phyloP scores from a whole-genome alignment of 768 basidiomycete genomes.

The Cystoderma amianthinum region DNA sequence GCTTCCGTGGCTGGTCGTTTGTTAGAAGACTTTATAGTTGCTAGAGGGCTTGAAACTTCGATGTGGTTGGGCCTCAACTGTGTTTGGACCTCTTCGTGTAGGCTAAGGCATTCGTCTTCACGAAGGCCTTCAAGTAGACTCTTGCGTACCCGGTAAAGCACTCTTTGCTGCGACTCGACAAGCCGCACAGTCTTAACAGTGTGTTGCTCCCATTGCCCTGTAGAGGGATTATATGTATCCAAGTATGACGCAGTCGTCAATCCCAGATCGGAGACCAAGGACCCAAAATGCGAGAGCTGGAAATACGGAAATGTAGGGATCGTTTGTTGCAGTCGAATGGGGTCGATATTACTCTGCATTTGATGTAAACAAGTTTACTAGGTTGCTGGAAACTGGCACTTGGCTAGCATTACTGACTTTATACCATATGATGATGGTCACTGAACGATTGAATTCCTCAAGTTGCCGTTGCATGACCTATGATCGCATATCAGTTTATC shows the following conservation, averaged over 20 bases:
- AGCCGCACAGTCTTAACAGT: conserved; percentile 50
- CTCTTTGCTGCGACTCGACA: conserved; percentile 51
- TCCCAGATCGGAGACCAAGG: conserved; percentile 49
- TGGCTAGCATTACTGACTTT: conserved; percentile 41
- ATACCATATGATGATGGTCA: conserved; percentile 68
- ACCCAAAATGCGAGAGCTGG: conserved; percentile 44
- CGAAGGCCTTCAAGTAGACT: conserved; percentile 49
- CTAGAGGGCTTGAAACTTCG: conserved; percentile 3
- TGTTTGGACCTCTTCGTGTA: conserved; percentile 44
- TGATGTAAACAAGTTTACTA: background rate
- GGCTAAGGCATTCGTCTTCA: conserved; percentile 51
- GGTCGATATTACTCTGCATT: conserved; percentile 40
- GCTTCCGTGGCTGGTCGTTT: conserved; percentile 15
- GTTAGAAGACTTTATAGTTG: conserved; percentile 10
- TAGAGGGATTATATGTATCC: conserved; percentile 48
- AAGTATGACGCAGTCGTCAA: conserved; percentile 46
- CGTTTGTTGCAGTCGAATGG: conserved; percentile 49
- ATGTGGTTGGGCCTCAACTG: conserved; percentile 5
- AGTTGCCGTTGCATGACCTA: conserved; percentile 33
- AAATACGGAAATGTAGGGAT: conserved; percentile 63
- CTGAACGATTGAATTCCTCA: conserved; percentile 42
- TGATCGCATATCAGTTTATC: too few species aligned
- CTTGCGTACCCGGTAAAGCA: conserved; percentile 56
- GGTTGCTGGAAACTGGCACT: too few species aligned
- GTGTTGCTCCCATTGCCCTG: conserved; percentile 66